phyloP scores from a whole-genome alignment of 495 filamentous ascomycete species.

The Tuber calosporum region DNA sequence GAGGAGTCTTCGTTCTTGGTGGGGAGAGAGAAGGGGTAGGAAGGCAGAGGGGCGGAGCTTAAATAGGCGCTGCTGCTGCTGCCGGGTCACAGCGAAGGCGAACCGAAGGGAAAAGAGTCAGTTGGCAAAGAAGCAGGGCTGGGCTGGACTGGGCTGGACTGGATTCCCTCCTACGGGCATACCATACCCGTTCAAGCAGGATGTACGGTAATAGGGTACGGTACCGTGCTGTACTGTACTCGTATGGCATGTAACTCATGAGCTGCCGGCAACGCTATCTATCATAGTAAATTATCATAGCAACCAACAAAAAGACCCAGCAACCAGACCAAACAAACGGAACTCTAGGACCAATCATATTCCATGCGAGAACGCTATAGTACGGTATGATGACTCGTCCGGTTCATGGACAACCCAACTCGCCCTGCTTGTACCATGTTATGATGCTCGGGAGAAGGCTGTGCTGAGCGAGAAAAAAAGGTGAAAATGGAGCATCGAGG shows the following conservation, averaged over 20 bases:
- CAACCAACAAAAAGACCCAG: not conserved
- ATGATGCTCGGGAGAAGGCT: not conserved
- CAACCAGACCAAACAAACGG: not conserved
- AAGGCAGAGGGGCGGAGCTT: conserved; percentile 36
- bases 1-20: conserved; percentile 26
- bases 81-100: not conserved
- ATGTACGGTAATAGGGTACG: too few relatives aligned
- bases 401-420: not conserved
- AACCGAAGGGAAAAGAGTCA: not conserved
- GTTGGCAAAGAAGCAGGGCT: not conserved
- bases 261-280: not conserved
- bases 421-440: not conserved
- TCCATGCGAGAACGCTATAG: not conserved
- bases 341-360: not conserved
- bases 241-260: not conserved
- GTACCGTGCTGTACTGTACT: too few relatives aligned
- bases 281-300: not conserved
- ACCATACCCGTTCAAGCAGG: too few relatives aligned
- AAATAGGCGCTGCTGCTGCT: conserved; percentile 16
- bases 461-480: not conserved
- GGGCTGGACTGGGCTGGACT: not conserved
- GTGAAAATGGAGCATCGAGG: not conserved
- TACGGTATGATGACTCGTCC: too few relatives aligned
- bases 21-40: conserved; percentile 25
- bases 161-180: not conserved